Base-by-base conservation (phyloP, 1,284 basidiomycete species). In the Chondrostereum purpureum region DNA sequence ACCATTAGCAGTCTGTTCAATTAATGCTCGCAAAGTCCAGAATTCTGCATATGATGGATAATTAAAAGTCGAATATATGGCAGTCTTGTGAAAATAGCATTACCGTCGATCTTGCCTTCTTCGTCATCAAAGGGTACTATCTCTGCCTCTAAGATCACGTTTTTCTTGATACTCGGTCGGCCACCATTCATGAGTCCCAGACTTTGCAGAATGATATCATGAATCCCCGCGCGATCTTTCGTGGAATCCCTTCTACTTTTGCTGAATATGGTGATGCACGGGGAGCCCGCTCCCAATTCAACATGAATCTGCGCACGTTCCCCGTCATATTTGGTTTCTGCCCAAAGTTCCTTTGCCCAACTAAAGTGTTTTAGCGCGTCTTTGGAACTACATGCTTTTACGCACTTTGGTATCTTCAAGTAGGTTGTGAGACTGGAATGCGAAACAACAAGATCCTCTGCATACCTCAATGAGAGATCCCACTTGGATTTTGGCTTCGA, bases 251-350 rank as follows among this genome's bases (percentile, higher is more conserved):
- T 66, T 49, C 78, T 83, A 50, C 83, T 90, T 63, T 95, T 92
- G 66, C 87, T 91, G 58, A 84, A 92, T 31, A 94, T 88, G 1
- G 66, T 80, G 47, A 94, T 82, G 8, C 64, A 65, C 1, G 75
- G 64, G 3, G 55, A 50, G 0, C 61, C 58, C 3, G 57, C 55
- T 4, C 58, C 51, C 3, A 82, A 56, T 51, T 82, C 68, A 18
- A 92, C 74, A 56, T 95, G 92, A 20, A 93, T 89, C 58, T 95
- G 92, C 47, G 80, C 87, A 57, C 90, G 73, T 60, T 93, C 91
- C 4, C 92, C 92, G 50, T 94, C 92, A 59, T 92, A 92, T 62
- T 95, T 94, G 1, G 80, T 89, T 65, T 95, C 92, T 0, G 83
- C 88, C 78, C 84, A 92, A 2, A 91, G 66, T 39, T 58, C 63